Conservation (phyloP, 192 early-diverging fungal genomes). For the Obelidium mucronatum region DNA sequence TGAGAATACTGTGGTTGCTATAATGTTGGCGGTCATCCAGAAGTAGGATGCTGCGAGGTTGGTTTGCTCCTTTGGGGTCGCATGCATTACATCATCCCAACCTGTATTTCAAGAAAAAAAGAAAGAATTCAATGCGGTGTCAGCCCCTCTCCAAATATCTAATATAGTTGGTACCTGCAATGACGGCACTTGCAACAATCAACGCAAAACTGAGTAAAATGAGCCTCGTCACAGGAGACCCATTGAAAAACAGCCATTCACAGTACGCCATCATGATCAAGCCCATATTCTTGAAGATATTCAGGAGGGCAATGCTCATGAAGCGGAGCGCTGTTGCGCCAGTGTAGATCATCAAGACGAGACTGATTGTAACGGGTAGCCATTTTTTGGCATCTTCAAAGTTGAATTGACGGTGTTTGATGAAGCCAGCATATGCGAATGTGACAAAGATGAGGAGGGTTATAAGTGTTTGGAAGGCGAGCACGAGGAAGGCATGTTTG, state of each 20-base stretch:
- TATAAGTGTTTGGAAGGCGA: conserved; percentile 53
- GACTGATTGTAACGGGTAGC: conserved; percentile 84
- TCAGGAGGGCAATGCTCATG: conserved; percentile 93
- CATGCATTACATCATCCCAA: too few species aligned
- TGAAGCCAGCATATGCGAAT: conserved; percentile 37
- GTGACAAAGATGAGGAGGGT: conserved; percentile 57
- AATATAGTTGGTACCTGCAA: too few species aligned
- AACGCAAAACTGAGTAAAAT: conserved; percentile 86
- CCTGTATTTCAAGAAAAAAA: background rate
- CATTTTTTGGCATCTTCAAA: conserved; percentile 48
- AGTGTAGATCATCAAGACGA: conserved; percentile 97
- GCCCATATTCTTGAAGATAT: conserved; percentile 98
- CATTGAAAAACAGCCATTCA: conserved; percentile 84
- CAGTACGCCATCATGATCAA: conserved; percentile 97
- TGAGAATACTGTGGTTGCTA: background rate
- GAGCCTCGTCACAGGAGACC: conserved; percentile 78
- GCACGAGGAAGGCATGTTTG: conserved; percentile 59
- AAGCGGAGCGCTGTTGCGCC: conserved; percentile 93
- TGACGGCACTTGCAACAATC: conserved; percentile 59
- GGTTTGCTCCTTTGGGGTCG: background rate
- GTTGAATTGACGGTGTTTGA: conserved; percentile 36
- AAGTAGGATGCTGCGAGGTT: background rate
- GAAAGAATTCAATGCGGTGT: background rate
- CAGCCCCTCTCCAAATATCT: too few species aligned
- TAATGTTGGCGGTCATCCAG: background rate